Conservation (phyloP, 805 yeast genomes). For the Yamadazyma paraphyllophila region DNA sequence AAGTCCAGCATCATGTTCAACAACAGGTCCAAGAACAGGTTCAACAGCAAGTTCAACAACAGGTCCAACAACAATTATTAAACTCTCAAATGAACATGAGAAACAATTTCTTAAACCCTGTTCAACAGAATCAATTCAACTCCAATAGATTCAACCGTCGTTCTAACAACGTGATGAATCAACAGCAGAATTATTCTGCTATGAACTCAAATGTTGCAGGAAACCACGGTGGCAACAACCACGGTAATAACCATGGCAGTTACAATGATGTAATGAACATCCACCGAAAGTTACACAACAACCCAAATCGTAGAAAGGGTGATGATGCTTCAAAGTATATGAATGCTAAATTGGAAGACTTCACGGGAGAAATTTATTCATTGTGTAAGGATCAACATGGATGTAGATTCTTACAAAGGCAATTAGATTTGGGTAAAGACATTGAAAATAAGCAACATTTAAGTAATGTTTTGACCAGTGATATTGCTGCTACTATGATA, state of each 20-base stretch:
- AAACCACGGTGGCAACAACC: neutral
- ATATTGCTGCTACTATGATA: slow-evolving; percentile 67
- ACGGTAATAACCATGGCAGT: neutral
- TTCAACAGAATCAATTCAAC: slow-evolving; percentile 9
- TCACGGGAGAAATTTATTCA: slow-evolving; percentile 68
- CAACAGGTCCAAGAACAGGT: slow-evolving; percentile 15
- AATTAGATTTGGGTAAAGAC: slow-evolving; percentile 62
- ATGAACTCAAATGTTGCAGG: slow-evolving; percentile 3
- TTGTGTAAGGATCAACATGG: slow-evolving; percentile 97
- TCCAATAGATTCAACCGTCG: slow-evolving; percentile 10
- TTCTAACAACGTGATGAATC: slow-evolving; percentile 5
- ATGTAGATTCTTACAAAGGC: slow-evolving; percentile 86
- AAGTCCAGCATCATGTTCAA: slow-evolving; percentile 12
- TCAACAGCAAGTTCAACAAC: slow-evolving; percentile 12
- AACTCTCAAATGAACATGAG: slow-evolving; percentile 8
- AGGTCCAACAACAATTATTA: slow-evolving; percentile 11
- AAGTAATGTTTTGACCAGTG: slow-evolving; percentile 16
- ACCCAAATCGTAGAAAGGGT: slow-evolving; percentile 37
- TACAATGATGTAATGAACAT: slow-evolving; percentile 32
- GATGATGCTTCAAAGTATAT: slow-evolving; percentile 71
- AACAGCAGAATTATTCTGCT: neutral
- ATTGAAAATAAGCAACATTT: slow-evolving; percentile 14
- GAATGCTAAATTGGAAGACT: slow-evolving; percentile 66
- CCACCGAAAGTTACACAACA: slow-evolving; percentile 42
- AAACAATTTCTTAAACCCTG: slow-evolving; percentile 11